phyloP scores from a whole-genome alignment of 2,329 filamentous ascomycete species.

The Microcyclospora pomicola region DNA sequence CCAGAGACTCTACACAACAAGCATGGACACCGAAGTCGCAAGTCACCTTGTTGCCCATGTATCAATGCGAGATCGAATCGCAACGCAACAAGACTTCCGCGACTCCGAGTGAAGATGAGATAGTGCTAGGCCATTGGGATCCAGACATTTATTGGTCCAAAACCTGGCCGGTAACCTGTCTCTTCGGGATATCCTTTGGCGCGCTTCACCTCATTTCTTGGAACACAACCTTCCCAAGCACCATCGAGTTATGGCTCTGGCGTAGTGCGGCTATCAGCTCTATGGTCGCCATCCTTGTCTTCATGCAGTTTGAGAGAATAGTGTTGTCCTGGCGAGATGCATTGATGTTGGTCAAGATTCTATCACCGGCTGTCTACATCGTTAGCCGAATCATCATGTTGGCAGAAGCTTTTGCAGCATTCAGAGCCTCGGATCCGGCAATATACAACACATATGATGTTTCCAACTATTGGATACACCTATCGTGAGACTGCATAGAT shows the following conservation, averaged over 20 bases:
- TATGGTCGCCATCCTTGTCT: constrained; percentile 1
- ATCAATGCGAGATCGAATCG: not conserved
- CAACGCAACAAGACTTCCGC: not conserved
- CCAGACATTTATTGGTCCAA: constrained; percentile 14
- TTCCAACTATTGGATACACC: too few relatives aligned
- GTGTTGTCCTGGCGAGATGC: constrained; percentile 7
- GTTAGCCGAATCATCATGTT: constrained; percentile 4
- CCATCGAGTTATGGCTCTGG: constrained; percentile 2
- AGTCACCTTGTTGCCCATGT: too few relatives aligned
- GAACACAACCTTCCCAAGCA: constrained; percentile 1
- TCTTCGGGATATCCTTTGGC: constrained; percentile 1
- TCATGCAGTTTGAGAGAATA: constrained; percentile 10
- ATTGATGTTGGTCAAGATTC: constrained; percentile 7
- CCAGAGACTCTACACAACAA: not conserved
- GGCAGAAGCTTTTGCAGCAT: constrained; percentile 3
- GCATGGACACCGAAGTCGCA: not conserved
- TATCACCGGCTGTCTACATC: constrained; percentile 5
- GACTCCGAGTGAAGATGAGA: constrained; percentile 1
- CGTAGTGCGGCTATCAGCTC: constrained; percentile 1
- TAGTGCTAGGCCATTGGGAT: constrained; percentile 14
- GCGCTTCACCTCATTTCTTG: not conserved
- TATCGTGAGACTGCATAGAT: too few relatives aligned
- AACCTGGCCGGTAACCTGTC: constrained; percentile 11
- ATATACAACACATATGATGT: too few relatives aligned
- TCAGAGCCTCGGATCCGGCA: constrained; percentile 1